Evolutionary conservation across 495 filamentous ascomycete species (phyloP).

Genomic region (Ascodesmis nigricans): DNA sequence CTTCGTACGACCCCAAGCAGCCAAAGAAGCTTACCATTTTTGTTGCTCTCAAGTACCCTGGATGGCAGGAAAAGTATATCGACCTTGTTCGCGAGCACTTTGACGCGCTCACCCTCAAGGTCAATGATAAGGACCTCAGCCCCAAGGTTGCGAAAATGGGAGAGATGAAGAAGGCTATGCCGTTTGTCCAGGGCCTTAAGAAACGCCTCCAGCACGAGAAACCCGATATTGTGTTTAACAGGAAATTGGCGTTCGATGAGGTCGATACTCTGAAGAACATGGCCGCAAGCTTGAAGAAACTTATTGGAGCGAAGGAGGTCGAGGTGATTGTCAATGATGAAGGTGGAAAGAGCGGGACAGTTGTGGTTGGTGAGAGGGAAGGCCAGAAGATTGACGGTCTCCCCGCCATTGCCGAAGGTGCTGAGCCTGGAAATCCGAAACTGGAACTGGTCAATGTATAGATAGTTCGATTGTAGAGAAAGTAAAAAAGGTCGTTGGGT

Average conservation of each 20-base stretch:
- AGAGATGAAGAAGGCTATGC: constrained; percentile 96
- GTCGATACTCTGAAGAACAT: constrained; percentile 41
- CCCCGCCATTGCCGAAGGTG: constrained; percentile 36
- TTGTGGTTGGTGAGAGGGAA: constrained; percentile 27
- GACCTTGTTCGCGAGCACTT: constrained; percentile 51
- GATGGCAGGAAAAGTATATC: constrained; percentile 83
- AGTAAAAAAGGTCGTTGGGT: constrained; percentile 3
- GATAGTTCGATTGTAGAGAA: neutral
- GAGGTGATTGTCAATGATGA: constrained; percentile 45
- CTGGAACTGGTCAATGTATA: constrained; percentile 57
- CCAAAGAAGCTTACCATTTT: constrained; percentile 83
- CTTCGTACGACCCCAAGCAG: constrained; percentile 64
- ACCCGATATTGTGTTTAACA: constrained; percentile 44
- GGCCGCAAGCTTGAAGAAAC: constrained; percentile 35
- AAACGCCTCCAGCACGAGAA: constrained; percentile 42
- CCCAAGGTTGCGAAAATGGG: constrained; percentile 51
- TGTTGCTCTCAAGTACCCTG: constrained; percentile 51
- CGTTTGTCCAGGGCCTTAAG: constrained; percentile 78
- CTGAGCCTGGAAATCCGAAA: constrained; percentile 56
- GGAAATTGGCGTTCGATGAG: constrained; percentile 76
- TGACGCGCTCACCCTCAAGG: constrained; percentile 28
- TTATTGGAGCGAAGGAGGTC: constrained; percentile 39
- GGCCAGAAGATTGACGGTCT: constrained; percentile 36
- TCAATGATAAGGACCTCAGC: constrained; percentile 63
- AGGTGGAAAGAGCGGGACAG: constrained; percentile 41